Conservation (phyloP, 495 filamentous ascomycete species). For the Clohesyomyces aquaticus region DNA sequence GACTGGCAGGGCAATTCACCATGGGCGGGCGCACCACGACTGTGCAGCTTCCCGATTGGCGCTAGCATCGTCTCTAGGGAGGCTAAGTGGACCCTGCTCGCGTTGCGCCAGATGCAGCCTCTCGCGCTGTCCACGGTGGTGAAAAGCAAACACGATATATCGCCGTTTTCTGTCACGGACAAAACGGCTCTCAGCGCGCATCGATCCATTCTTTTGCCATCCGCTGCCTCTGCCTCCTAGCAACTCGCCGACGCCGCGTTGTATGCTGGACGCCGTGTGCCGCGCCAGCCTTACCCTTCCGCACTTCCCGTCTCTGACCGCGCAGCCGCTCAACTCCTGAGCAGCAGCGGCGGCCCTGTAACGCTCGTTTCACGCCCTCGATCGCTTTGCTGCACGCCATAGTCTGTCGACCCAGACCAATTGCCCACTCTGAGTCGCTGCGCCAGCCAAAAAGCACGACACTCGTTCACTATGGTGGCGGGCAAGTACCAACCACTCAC, state of each 20-base stretch:
- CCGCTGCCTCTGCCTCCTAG: neutral
- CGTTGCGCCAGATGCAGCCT: neutral
- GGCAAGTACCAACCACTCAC: conserved; percentile 42
- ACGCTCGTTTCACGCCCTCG: conserved; percentile 8
- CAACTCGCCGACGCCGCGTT: too few species aligned
- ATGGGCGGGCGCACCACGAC: conserved; percentile 10
- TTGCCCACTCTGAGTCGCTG: conserved; percentile 18
- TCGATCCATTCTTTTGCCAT: conserved; percentile 8
- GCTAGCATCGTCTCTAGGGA: neutral
- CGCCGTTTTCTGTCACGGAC: conserved; percentile 10
- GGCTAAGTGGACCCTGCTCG: conserved; percentile 14
- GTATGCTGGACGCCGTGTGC: neutral
- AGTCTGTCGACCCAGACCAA: conserved; percentile 12
- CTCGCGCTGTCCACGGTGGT: neutral
- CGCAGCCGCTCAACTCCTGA: conserved; percentile 24
- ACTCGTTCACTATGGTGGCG: conserved; percentile 17
- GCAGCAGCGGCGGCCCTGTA: neutral
- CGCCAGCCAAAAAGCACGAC: neutral
- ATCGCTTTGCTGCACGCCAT: neutral
- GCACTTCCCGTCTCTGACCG: conserved; percentile 1
- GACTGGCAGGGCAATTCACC: conserved; percentile 12
- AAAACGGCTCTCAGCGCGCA: conserved; percentile 14
- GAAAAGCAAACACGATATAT: conserved; percentile 19
- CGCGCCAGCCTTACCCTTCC: neutral
- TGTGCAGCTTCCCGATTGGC: conserved; percentile 18